Percentiles rank a stretch among this genome's conserved stretches.
These are phyloP conservation scores for Lactifluus rugatus DNA, from an alignment of 768 basidiomycete genomes.

Conservation along the genomic window DNA sequence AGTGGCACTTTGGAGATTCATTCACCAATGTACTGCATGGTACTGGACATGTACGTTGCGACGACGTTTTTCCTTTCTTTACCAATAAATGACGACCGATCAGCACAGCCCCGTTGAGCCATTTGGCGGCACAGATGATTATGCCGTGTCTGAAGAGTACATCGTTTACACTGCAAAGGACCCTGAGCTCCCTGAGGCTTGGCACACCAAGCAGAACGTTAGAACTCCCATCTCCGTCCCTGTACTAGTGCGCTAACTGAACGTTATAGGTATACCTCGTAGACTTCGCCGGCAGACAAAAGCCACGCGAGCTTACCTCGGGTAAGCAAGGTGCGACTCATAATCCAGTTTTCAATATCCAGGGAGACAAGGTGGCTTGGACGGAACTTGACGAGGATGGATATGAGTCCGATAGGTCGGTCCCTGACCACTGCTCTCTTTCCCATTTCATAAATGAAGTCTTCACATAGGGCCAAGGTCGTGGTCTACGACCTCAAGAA, in stretches of 20 bases:
- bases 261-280: conserved; percentile 56
- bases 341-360: conserved; percentile 55
- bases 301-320: conserved; percentile 63
- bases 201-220: conserved; percentile 87
- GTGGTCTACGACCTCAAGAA: conserved; percentile 68
- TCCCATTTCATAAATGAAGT: background rate
- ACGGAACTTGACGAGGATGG: conserved; percentile 81
- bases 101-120: conserved; percentile 74
- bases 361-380: conserved; percentile 76
- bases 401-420: conserved; percentile 75
- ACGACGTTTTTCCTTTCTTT: background rate
- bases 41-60: conserved; percentile 52
- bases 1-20: conserved; percentile 44
- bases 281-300: conserved; percentile 38
- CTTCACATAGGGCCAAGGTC: conserved; percentile 49
- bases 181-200: conserved; percentile 61
- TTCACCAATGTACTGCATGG: conserved; percentile 55
- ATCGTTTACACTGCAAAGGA: conserved; percentile 86
- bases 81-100: background rate
- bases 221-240: background rate
- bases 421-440: background rate
- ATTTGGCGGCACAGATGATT: conserved; percentile 78
- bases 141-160: conserved; percentile 56
- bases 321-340: conserved; percentile 79
- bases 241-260: background rate